Conservation (phyloP, 106 monocot species). For the Apostasia shenzhenica region DNA sequence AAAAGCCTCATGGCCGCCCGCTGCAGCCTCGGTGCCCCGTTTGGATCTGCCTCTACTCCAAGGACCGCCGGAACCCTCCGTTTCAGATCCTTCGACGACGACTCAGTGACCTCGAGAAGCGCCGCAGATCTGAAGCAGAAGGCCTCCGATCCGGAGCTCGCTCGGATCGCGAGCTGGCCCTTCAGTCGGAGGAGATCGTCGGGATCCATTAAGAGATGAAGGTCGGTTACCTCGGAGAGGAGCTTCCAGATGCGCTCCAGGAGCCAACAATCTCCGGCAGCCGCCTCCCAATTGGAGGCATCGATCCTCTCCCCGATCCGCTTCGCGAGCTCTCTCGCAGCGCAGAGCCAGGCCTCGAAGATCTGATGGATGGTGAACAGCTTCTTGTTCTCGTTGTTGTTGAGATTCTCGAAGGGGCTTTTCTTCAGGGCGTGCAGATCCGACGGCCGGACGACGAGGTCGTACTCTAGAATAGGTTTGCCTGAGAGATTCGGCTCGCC, state of each 20-base stretch:
- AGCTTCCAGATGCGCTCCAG: conserved; percentile 72
- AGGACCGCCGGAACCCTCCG: conserved; percentile 52
- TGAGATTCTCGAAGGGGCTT: conserved; percentile 13
- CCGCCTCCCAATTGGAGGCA: conserved; percentile 35
- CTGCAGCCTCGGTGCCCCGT: conserved; percentile 73
- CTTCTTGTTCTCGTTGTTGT: conserved; percentile 50
- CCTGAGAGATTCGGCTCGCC: conserved; percentile 56
- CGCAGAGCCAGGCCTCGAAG: conserved; percentile 64
- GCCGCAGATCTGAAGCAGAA: conserved; percentile 59
- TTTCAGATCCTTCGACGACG: conserved; percentile 48
- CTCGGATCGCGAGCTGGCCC: conserved; percentile 41
- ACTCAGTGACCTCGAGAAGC: conserved; percentile 27
- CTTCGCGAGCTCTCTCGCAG: conserved; percentile 25
- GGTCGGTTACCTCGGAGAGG: conserved; percentile 50
- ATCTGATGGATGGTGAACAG: conserved; percentile 64
- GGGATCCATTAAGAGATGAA: conserved; percentile 72
- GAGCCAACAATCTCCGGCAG: conserved; percentile 60
- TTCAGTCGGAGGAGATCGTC: conserved; percentile 75
- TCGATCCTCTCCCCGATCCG: conserved; percentile 27
- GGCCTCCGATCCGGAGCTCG: conserved; percentile 16
- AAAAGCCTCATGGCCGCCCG: conserved; percentile 75
- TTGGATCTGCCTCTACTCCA: conserved; percentile 72
- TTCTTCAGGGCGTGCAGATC: conserved; percentile 45
- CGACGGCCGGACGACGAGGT: conserved; percentile 32
- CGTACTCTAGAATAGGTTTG: conserved; percentile 45